phyloP scores from a whole-genome alignment of 768 basidiomycete genomes.

The Nidula microcarpa region DNA sequence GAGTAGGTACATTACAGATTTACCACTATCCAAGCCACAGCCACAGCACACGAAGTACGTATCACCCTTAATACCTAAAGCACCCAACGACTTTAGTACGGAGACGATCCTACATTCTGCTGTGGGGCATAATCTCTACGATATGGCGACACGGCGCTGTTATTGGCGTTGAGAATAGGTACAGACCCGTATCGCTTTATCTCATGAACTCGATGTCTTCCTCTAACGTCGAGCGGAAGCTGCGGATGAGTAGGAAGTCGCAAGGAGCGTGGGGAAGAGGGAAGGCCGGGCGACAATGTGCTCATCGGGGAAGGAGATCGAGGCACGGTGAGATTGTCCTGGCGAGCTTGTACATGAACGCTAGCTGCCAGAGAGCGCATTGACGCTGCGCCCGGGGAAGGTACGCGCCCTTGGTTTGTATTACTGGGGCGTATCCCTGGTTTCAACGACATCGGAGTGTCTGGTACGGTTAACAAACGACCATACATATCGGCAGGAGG shows the following conservation, averaged over 20 bases:
- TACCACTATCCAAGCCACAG: no score
- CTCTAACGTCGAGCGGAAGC: slow-evolving; percentile 5
- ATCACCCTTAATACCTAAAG: no score
- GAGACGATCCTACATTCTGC: no score
- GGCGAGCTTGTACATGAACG: slow-evolving; percentile 2
- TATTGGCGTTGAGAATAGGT: background rate
- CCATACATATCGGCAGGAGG: no score
- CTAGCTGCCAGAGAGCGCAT: slow-evolving; percentile 9
- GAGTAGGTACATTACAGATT: no score
- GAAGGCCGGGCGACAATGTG: slow-evolving; percentile 12
- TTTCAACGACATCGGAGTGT: slow-evolving; percentile 6
- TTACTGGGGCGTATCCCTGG: slow-evolving; percentile 1
- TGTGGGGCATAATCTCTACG: no score
- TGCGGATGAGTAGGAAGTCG: slow-evolving; percentile 18
- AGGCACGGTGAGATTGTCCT: slow-evolving; percentile 10
- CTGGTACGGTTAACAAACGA: slow-evolving; percentile 2
- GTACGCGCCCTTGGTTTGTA: background rate
- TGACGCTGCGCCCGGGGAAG: slow-evolving; percentile 6
- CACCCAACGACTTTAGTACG: no score
- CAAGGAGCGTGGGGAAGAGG: slow-evolving; percentile 18
- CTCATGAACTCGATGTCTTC: slow-evolving; percentile 1
- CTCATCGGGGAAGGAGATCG: slow-evolving; percentile 17
- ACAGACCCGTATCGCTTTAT: slow-evolving; percentile 7
- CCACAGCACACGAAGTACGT: no score
- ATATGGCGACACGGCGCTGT: background rate